Evolutionary conservation across 441 rosid species (phyloP), one percentile per base, ranked within the genome.

Genomic region (Kokia cookei): DNA sequence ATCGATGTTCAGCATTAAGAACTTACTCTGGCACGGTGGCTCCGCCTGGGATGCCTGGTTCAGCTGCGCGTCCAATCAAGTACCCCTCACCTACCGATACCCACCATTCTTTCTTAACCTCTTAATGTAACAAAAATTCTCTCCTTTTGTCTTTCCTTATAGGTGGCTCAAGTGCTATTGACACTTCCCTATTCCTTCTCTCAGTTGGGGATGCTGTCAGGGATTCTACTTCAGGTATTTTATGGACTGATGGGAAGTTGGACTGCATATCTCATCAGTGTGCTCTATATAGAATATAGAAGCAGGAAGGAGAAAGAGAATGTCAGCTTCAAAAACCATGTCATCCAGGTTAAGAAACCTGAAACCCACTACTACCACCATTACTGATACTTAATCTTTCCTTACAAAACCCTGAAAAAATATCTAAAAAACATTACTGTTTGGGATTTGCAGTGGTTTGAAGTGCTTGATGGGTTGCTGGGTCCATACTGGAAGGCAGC

Each of bases 31-130:
- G 99, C 99, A 95, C 53, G 99, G 99, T 42, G 99, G 99, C 73
- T 95, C 99, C 14, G 90, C 74, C 57, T 95, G 98, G 98, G 99
- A 95, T 73, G 99, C 99, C 61, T 95, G 99, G 99, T 95, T 95
- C 87, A 93, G 98, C 57, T 95, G 98, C 58, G 94, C 99, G 61
- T 95, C 99, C 67, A 95, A 95, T 82, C 98, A 95, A 76, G 98
- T 92, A 81, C 6, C 3, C 60, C 69, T 68, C 55, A 19, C 10
- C 61, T 45, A 53, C 58, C 19, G 7, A 60, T 14, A 55, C 12
- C n/a, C 14, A 3, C 11, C 2, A 14, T 69, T 43, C 8, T 10
- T 35, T 17, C 19, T 14, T 13, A 47, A 47, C 42, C 24, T 47
- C 2, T 65, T 65, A 4, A 43, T 35, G 5, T 59, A 51, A 60